Evolutionary conservation across 306 rosid species (phyloP).

Genomic region (Casuarina glauca): DNA sequence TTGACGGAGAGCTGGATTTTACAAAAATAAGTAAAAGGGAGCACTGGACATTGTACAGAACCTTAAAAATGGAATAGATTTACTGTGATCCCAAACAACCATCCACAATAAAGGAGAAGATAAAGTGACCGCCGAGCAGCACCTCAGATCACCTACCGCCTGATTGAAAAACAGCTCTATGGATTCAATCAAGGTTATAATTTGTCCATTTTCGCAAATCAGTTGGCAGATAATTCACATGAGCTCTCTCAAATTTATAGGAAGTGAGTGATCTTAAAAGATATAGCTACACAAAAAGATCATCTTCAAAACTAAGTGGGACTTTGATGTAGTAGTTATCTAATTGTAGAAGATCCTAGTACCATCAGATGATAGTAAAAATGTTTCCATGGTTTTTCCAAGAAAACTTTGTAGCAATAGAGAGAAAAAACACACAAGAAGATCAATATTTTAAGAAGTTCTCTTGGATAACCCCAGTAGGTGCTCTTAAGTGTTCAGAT

Average conservation of each 20-base stretch:
- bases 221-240: constrained; percentile 13
- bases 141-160: too few species aligned
- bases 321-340: neutral
- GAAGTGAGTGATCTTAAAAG: neutral
- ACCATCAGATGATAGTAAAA: neutral
- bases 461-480: neutral
- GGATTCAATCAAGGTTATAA: too few species aligned
- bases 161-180: too few species aligned
- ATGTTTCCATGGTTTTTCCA: neutral
- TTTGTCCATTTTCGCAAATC: too few species aligned
- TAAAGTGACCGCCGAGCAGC: too few species aligned
- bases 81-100: too few species aligned
- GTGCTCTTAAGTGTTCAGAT: neutral
- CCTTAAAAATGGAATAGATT: too few species aligned
- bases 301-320: neutral
- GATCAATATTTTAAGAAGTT: neutral
- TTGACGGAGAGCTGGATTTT: too few species aligned
- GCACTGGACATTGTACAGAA: too few species aligned
- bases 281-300: neutral
- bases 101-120: too few species aligned
- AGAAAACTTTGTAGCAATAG: neutral
- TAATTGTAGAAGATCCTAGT: neutral
- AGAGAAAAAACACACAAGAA: neutral
- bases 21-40: too few species aligned
- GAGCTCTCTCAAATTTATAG: neutral